phyloP scores from a whole-genome alignment of 306 rosid species.

The Dalbergia cultrata region DNA sequence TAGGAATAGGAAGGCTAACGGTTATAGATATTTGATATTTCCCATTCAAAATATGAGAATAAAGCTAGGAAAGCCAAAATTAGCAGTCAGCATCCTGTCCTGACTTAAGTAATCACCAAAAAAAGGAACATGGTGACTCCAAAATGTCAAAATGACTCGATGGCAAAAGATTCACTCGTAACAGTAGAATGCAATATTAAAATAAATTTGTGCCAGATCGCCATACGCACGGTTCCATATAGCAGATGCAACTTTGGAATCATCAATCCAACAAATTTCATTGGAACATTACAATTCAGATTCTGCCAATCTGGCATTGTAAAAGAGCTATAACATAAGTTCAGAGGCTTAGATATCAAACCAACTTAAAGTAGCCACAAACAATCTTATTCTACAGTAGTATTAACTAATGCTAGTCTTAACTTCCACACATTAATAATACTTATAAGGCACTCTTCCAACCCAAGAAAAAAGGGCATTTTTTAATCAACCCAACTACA shows the following conservation, averaged over 20 bases:
- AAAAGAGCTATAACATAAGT: conserved; percentile 4
- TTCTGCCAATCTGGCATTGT: background rate
- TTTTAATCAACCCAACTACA: background rate
- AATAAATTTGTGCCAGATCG: background rate
- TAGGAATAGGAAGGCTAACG: background rate
- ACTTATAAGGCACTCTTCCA: background rate
- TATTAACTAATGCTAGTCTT: background rate
- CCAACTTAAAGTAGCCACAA: conserved; percentile 1
- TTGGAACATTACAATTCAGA: background rate
- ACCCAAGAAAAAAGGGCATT: background rate
- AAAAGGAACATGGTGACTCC: background rate
- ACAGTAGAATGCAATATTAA: background rate
- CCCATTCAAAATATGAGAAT: background rate
- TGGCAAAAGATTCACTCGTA: background rate
- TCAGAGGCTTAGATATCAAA: background rate
- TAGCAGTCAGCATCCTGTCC: conserved; percentile 1
- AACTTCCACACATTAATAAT: background rate
- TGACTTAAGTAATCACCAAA: conserved; percentile 1
- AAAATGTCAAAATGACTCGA: conserved; percentile 11
- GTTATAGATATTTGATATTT: conserved; percentile 4
- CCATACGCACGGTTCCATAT: background rate
- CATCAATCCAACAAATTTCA: background rate
- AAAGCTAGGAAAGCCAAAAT: conserved; percentile 6
- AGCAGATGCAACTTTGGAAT: background rate
- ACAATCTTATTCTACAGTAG: background rate